Percentiles rank a stretch among this genome's conserved stretches.
phyloP scores from a whole-genome alignment of 768 basidiomycete genomes.

The Russula dissimulans region DNA sequence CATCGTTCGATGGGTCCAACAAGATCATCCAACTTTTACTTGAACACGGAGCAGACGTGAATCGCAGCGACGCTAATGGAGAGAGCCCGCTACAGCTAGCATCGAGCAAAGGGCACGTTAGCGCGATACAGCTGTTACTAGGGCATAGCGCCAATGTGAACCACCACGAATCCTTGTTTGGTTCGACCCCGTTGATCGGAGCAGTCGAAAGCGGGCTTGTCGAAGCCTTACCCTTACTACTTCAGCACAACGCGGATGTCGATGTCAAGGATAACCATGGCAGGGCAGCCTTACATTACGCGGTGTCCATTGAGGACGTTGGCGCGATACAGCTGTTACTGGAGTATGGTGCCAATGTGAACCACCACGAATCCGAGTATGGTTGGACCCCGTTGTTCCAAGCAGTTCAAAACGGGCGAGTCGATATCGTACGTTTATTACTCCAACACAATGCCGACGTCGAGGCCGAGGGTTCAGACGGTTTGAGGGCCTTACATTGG shows the following conservation, averaged over 20 bases:
- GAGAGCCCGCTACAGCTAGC: too few species aligned
- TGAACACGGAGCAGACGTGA: too few species aligned
- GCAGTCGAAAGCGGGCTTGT: background rate
- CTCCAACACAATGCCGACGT: background rate
- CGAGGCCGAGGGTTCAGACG: background rate
- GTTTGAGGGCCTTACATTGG: background rate
- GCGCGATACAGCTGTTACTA: too few species aligned
- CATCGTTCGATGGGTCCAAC: too few species aligned
- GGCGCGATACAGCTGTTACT: background rate
- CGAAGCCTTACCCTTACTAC: background rate
- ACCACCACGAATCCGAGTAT: too few species aligned
- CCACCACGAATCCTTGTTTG: too few species aligned
- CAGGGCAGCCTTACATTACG: background rate
- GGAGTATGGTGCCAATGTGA: too few species aligned
- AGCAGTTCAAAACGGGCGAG: background rate
- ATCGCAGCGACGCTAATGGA: too few species aligned
- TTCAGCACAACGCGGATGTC: background rate
- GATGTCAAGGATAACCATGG: background rate
- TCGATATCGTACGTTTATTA: background rate
- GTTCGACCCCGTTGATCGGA: background rate
- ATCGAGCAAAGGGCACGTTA: too few species aligned
- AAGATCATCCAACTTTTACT: too few species aligned
- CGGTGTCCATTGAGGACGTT: background rate
- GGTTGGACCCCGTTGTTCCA: too few species aligned
- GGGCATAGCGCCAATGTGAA: too few species aligned